phyloP scores from a whole-genome alignment of 768 basidiomycete species.

The Daedaleopsis sinensis region DNA sequence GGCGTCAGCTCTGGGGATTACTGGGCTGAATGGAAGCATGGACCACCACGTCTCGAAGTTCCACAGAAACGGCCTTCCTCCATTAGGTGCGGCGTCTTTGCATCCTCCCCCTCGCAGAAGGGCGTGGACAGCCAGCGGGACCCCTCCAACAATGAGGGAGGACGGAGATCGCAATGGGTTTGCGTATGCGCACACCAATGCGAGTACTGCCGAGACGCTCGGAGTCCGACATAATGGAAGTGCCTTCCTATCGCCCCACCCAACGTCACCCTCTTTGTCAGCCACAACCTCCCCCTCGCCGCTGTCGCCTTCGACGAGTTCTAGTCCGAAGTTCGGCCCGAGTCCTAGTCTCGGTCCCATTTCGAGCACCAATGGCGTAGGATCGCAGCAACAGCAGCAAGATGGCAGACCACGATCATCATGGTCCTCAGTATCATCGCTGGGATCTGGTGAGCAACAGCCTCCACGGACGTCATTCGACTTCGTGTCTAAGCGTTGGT shows the following conservation, averaged over 20 bases:
- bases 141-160: slow-evolving; percentile 23
- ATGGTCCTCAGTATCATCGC: slow-evolving; percentile 26
- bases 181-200: slow-evolving; percentile 35
- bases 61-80: slow-evolving; percentile 24
- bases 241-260: slow-evolving; percentile 21
- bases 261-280: slow-evolving; percentile 14
- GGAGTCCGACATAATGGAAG: slow-evolving; percentile 31
- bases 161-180: slow-evolving; percentile 30
- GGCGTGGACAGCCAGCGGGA: slow-evolving; percentile 15
- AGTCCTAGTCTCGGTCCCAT: slow-evolving; percentile 15
- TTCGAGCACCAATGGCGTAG: slow-evolving; percentile 3
- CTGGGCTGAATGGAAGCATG: slow-evolving; percentile 3
- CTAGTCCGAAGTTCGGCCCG: slow-evolving; percentile 16
- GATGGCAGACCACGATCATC: slow-evolving; percentile 21
- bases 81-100: slow-evolving; percentile 30
- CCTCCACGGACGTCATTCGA: slow-evolving; percentile 18
- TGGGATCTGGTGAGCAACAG: slow-evolving; percentile 26
- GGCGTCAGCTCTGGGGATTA: neutral
- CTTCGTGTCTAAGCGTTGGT: slow-evolving; percentile 31
- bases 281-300: slow-evolving; percentile 11
- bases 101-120: slow-evolving; percentile 35
- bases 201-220: slow-evolving; percentile 39
- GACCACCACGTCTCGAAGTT: slow-evolving; percentile 28
- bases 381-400: slow-evolving; percentile 4
- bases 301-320: slow-evolving; percentile 17